Evolutionary conservation across 805 yeast genomes (phyloP), one percentile per base, ranked within the genome.

Genomic region (Ogataea chonburiensis): DNA sequence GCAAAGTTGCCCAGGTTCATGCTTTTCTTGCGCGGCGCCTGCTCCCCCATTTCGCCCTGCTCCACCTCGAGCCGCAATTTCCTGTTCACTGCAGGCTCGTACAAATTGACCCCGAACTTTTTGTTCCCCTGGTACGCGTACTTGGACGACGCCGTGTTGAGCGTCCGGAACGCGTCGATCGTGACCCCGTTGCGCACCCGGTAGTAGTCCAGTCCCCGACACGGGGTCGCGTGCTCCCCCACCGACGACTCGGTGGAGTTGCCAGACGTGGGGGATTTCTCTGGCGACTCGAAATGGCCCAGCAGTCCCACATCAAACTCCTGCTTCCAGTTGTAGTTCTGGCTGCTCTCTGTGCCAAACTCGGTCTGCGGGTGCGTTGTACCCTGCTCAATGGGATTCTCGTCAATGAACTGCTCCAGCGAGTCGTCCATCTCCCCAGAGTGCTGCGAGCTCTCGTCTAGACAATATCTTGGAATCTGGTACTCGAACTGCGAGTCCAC

Each of bases 1-100:
- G 60, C 60, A 38, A 40, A 51, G 25, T 53, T 55, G 15, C 58
- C 60, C 23, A 40, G 29, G n/a, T 43, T 46, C 12, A 27, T 31
- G 18, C 34, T 7, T 22, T 42, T 43, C 24, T 35, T 38, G 24
- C 39, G 34, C 11, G 16, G n/a, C 3, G 17, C 17, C 13, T 5
- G n/a, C 9, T 14, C 21, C 2, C 29, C 3, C 17, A n/a, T 11
- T 13, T 13, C 26, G 7, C 27, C 34, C n/a, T n/a, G n/a, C n/a
- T n/a, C n/a, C 14, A n/a, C 12, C 16, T 21, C 25, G n/a, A 31
- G 13, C 10, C 26, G 24, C 19, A 24, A 22, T 31, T 52, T 52
- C 22, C 49, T 43, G 17, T 50, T 50, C 14, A 53, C 51, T 3
- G 42, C 42, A 1, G 58, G 58, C 32, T 50, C 52, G 34, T 53